Conservation (phyloP, 306 rosid species). For the Lablab purpureus region DNA sequence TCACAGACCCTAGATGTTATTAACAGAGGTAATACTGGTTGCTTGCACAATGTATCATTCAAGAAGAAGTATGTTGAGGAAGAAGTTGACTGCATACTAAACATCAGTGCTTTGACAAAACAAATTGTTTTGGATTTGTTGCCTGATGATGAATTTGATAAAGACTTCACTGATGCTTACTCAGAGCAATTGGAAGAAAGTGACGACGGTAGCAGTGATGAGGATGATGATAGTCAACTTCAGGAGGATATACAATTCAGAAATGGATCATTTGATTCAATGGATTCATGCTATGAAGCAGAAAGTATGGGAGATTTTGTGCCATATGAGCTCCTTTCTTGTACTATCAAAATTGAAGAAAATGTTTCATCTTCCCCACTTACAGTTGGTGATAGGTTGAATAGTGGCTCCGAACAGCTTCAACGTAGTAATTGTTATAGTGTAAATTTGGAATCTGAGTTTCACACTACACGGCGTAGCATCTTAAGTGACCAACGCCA, state of each 20-base stretch:
- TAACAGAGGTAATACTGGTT: constrained; percentile 44
- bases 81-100: constrained; percentile 73
- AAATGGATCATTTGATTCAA: constrained; percentile 32
- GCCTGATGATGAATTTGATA: constrained; percentile 62
- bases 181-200: constrained; percentile 73
- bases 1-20: constrained; percentile 59
- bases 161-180: constrained; percentile 76
- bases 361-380: constrained; percentile 27
- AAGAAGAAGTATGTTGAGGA: constrained; percentile 60
- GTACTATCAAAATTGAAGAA: constrained; percentile 39
- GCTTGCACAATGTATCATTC: constrained; percentile 1
- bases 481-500: constrained; percentile 22
- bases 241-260: constrained; percentile 41
- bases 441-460: constrained; percentile 25
- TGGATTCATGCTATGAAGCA: constrained; percentile 42
- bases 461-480: neutral
- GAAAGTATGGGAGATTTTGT: constrained; percentile 74
- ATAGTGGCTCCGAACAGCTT: constrained; percentile 34
- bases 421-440: constrained; percentile 32
- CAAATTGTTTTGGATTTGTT: constrained; percentile 70
- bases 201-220: constrained; percentile 53
- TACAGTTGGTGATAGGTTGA: constrained; percentile 27
- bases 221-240: constrained; percentile 38
- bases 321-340: constrained; percentile 44
- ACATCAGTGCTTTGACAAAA: constrained; percentile 74